A percentile compares a stretch with the other conserved stretches of the same genome.
Conservation (phyloP, 2,329 filamentous ascomycete genomes). For the Emmonsia crescens region DNA sequence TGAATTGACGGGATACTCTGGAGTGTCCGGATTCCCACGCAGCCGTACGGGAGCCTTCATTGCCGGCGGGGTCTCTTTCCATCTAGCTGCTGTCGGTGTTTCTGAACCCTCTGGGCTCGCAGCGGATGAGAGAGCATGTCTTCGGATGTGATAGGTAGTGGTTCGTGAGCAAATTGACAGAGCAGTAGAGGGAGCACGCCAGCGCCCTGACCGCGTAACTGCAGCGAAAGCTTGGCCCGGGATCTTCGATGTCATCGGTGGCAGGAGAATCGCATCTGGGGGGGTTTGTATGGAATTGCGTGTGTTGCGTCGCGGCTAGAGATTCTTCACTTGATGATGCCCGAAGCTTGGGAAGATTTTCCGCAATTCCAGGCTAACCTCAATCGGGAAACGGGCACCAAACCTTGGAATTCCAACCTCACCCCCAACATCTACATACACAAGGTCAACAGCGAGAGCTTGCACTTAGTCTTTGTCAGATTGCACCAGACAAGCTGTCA, state of each 20-base stretch:
- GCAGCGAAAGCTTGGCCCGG: slow-evolving; percentile 12
- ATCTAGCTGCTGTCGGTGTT: slow-evolving; percentile 45
- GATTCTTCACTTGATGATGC: not conserved
- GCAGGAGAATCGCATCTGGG: not conserved
- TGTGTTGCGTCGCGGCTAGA: not conserved
- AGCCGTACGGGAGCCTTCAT: slow-evolving; percentile 57
- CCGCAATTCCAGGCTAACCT: slow-evolving; percentile 8
- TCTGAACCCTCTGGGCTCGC: slow-evolving; percentile 18
- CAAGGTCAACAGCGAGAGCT: not conserved
- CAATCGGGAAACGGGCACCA: slow-evolving; percentile 2
- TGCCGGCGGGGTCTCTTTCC: slow-evolving; percentile 56
- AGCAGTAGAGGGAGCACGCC: slow-evolving; percentile 17
- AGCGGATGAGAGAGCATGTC: slow-evolving; percentile 21
- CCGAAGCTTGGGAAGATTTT: slow-evolving; percentile 5
- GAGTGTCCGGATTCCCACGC: slow-evolving; percentile 25
- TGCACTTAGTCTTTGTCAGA: not conserved
- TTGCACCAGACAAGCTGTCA: not conserved
- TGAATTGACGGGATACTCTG: slow-evolving; percentile 56
- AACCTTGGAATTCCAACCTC: not conserved
- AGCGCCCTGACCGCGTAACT: slow-evolving; percentile 13
- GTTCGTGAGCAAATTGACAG: slow-evolving; percentile 16
- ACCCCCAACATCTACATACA: not conserved
- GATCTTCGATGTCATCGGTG: slow-evolving; percentile 12
- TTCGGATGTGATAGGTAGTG: slow-evolving; percentile 13
- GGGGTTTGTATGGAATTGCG: not conserved